Evolutionary conservation across 2,329 filamentous ascomycete species (phyloP).

Genomic region (Aspergillus niger): DNA sequence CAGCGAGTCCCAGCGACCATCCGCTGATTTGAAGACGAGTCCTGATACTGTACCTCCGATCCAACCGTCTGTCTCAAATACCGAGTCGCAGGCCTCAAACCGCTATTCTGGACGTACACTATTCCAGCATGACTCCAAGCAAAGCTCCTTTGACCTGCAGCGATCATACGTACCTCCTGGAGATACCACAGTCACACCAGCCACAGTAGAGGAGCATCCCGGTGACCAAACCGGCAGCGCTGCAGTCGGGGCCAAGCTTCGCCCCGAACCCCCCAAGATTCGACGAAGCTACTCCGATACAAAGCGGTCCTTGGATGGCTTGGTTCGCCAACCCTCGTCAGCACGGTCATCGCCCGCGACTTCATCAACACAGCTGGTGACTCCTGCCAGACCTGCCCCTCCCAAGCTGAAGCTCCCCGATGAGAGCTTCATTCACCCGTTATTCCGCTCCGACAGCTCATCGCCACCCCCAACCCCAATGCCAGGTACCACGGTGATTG

Average conservation of each 20-base stretch:
- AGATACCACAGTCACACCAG: conserved; percentile 13
- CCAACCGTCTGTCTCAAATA: conserved; percentile 28
- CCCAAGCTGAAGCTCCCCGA: conserved; percentile 31
- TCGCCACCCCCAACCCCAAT: conserved; percentile 54
- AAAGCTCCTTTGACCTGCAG: conserved; percentile 26
- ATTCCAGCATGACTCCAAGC: conserved; percentile 27
- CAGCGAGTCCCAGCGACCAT: conserved; percentile 16
- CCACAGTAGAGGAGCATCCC: not conserved
- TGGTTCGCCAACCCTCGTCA: conserved; percentile 23
- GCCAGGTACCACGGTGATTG: conserved; percentile 57
- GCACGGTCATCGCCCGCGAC: conserved; percentile 23
- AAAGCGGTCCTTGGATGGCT: conserved; percentile 30
- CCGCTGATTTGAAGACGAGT: conserved; percentile 17
- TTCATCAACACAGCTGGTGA: conserved; percentile 23
- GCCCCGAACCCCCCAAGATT: not conserved
- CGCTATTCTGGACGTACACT: conserved; percentile 37
- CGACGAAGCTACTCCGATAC: conserved; percentile 21
- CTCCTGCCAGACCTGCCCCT: conserved; percentile 16
- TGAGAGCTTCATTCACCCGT: conserved; percentile 59
- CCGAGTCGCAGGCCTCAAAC: conserved; percentile 30
- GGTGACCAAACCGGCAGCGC: conserved; percentile 17
- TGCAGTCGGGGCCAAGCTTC: conserved; percentile 8
- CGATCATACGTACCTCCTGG: conserved; percentile 16
- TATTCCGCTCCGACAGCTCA: conserved; percentile 58
- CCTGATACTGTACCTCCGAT: conserved; percentile 13